These are phyloP conservation scores for Chrysoporthe austroafricana DNA, from an alignment of 2,329 filamentous ascomycete species.

Conservation along the genomic window DNA sequence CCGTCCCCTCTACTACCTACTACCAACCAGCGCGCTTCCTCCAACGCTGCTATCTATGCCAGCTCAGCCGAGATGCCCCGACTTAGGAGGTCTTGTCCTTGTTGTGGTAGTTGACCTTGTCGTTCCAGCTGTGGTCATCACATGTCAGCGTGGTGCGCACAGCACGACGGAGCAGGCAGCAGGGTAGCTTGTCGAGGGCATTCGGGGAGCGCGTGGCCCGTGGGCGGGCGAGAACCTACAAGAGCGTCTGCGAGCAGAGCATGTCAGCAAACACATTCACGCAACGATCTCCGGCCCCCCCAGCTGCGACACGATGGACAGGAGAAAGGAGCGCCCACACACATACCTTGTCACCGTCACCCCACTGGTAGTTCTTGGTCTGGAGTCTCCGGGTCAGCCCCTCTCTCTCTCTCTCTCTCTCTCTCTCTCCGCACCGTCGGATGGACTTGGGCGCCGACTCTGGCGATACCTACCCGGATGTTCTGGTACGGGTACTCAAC, in stretches of 20 bases:
- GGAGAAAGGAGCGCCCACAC: neutral
- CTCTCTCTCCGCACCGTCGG: neutral
- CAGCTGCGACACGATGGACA: neutral
- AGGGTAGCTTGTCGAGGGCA: too few relatives aligned
- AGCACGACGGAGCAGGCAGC: neutral
- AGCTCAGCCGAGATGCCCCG: too few relatives aligned
- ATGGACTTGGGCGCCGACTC: neutral
- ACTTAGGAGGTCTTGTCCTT: slow-evolving; percentile 70
- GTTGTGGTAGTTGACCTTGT: slow-evolving; percentile 95
- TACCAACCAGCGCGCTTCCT: too few relatives aligned
- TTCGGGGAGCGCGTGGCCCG: neutral
- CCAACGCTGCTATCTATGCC: too few relatives aligned
- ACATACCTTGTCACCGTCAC: slow-evolving; percentile 79
- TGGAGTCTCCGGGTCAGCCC: neutral
- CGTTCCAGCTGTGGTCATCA: slow-evolving; percentile 75
- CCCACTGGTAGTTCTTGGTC: slow-evolving; percentile 93
- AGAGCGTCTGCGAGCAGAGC: slow-evolving; percentile 19
- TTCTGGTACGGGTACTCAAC: slow-evolving; percentile 97
- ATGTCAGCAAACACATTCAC: neutral
- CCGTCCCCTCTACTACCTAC: too few relatives aligned
- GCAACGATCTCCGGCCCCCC: too few relatives aligned
- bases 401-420: too few relatives aligned
- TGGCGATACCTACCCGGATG: slow-evolving; percentile 63
- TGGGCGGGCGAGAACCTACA: neutral
- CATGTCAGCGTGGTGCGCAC: neutral